phyloP scores from a whole-genome alignment of 2,329 filamentous ascomycete genomes.

The Alternaria metachromatica region DNA sequence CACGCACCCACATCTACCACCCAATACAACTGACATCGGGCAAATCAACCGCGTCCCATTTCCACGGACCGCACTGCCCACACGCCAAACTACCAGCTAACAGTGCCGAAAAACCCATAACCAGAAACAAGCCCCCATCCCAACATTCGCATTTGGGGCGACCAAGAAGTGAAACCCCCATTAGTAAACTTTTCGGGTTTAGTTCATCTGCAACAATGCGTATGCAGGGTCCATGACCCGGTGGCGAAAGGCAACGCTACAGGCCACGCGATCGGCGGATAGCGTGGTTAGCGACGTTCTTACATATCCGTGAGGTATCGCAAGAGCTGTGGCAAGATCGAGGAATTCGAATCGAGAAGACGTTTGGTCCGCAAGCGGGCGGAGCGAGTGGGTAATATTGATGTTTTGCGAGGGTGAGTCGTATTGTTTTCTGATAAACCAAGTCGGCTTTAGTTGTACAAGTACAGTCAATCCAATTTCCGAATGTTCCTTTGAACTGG shows the following conservation, averaged over 20 bases:
- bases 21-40: background rate
- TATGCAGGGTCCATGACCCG: background rate
- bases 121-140: background rate
- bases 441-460: background rate
- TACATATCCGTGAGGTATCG: background rate
- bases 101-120: background rate
- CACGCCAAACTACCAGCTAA: background rate
- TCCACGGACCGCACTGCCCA: background rate
- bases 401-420: background rate
- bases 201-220: background rate
- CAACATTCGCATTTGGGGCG: background rate
- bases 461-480: background rate
- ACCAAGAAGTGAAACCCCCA: background rate
- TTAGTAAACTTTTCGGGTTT: background rate
- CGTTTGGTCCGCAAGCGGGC: background rate
- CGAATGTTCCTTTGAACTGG: background rate
- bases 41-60: background rate
- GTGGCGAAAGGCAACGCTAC: background rate
- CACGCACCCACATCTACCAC: background rate
- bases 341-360: slow-evolving; percentile 8
- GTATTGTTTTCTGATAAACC: background rate
- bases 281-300: background rate
- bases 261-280: background rate
- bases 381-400: background rate
- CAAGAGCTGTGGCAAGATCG: background rate